These are phyloP conservation scores for Shiraia sp. DNA, from an alignment of 2,329 filamentous ascomycete genomes.

Conservation along the genomic window DNA sequence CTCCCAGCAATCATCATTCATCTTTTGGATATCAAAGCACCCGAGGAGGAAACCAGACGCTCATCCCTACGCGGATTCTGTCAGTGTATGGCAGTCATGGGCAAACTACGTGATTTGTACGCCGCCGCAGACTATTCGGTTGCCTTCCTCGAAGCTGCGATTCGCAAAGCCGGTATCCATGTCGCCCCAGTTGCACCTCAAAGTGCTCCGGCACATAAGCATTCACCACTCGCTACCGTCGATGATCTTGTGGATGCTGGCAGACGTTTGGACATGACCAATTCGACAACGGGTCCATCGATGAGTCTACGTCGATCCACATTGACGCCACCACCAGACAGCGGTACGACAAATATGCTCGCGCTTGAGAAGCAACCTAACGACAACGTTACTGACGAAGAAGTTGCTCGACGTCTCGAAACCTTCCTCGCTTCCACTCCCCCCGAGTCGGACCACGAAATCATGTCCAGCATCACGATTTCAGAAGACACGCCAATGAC, in stretches of 20 bases:
- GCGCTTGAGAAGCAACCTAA: conserved; percentile 35
- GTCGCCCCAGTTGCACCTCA: conserved; percentile 53
- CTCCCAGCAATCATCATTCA: conserved; percentile 94
- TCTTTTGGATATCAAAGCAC: conserved; percentile 87
- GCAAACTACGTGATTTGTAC: conserved; percentile 85
- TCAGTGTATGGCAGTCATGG: conserved; percentile 90
- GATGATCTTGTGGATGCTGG: conserved; percentile 54
- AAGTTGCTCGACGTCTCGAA: conserved; percentile 53
- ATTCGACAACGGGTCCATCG: conserved; percentile 11
- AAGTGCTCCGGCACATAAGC: conserved; percentile 25
- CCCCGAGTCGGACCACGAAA: conserved; percentile 48
- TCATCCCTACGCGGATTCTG: conserved; percentile 80
- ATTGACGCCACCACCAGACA: conserved; percentile 49
- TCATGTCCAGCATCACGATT: conserved; percentile 35
- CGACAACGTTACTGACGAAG: conserved; percentile 48
- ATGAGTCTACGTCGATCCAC: conserved; percentile 30
- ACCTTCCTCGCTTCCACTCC: conserved; percentile 56
- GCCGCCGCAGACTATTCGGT: conserved; percentile 95
- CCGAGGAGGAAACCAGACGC: conserved; percentile 70
- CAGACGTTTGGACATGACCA: conserved; percentile 43
- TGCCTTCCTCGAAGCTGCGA: conserved; percentile 88
- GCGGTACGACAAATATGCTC: conserved; percentile 38
- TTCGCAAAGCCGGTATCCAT: conserved; percentile 82
- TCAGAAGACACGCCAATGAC: conserved; percentile 22
- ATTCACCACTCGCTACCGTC: conserved; percentile 44